These are phyloP conservation scores for Kickxella alabastrina DNA, from an alignment of 192 early-diverging fungal genomes.

Conservation along the genomic window DNA sequence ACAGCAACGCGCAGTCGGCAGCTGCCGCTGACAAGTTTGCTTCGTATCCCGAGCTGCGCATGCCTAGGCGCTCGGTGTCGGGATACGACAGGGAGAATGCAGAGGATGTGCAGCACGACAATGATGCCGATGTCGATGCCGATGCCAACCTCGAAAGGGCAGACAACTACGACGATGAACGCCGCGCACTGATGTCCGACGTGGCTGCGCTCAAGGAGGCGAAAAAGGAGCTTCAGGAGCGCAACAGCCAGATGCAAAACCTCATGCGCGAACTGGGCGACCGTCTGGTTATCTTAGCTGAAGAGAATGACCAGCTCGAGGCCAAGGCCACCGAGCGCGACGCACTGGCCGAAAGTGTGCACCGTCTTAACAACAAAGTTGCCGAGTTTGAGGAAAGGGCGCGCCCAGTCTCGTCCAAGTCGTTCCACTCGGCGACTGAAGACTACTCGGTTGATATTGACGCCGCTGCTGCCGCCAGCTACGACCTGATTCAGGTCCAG, in stretches of 20 bases:
- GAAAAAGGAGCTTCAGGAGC: constrained; percentile 38
- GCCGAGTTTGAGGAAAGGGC: constrained; percentile 4
- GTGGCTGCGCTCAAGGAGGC: constrained; percentile 16
- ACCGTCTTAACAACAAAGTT: too few relatives aligned
- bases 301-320: constrained; percentile 46
- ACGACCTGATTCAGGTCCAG: constrained; percentile 14
- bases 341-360: constrained; percentile 9
- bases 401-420: constrained; percentile 2
- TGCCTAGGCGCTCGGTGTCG: too few relatives aligned
- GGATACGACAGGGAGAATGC: too few relatives aligned
- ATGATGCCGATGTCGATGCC: constrained; percentile 35
- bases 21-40: constrained; percentile 26
- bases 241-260: constrained; percentile 42
- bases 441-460: not conserved
- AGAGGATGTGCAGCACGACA: constrained; percentile 10
- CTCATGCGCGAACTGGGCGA: constrained; percentile 39
- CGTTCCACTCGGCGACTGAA: constrained; percentile 9
- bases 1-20: not conserved
- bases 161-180: constrained; percentile 14
- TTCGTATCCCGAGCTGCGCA: constrained; percentile 45
- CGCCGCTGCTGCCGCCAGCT: constrained; percentile 1
- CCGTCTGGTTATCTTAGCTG: constrained; percentile 36
- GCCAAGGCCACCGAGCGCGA: constrained; percentile 27
- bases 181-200: constrained; percentile 4
- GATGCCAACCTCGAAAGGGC: constrained; percentile 20